phyloP scores from a whole-genome alignment of 2,329 filamentous ascomycete species.

The Nemania sp. region DNA sequence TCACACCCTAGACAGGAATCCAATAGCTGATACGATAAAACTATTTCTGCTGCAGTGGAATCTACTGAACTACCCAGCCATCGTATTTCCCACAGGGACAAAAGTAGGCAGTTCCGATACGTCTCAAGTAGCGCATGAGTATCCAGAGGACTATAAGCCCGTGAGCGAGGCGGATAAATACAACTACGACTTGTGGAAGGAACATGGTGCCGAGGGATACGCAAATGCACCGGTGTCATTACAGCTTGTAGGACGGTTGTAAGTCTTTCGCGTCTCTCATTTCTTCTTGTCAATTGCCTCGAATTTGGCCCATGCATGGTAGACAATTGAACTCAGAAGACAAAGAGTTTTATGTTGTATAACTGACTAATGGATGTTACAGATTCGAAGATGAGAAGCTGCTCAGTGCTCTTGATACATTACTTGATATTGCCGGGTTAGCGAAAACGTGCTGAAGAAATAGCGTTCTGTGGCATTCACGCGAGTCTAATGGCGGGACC shows the following conservation, averaged over 20 bases:
- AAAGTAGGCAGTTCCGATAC: slow-evolving; percentile 11
- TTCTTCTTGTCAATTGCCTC: background rate
- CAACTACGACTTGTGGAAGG: slow-evolving; percentile 39
- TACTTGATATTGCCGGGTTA: slow-evolving; percentile 39
- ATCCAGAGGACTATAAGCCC: slow-evolving; percentile 29
- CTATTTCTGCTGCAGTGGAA: slow-evolving; percentile 65
- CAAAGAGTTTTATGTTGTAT: background rate
- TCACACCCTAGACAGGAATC: background rate
- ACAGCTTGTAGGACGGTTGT: slow-evolving; percentile 43
- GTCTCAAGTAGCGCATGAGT: slow-evolving; percentile 19
- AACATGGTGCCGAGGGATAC: slow-evolving; percentile 43
- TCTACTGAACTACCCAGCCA: slow-evolving; percentile 66
- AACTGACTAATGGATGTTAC: background rate
- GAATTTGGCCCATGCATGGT: too few relatives aligned
- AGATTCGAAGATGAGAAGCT: slow-evolving; percentile 45
- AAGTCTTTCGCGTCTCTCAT: slow-evolving; percentile 11
- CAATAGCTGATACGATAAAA: too few relatives aligned
- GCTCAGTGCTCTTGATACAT: slow-evolving; percentile 39
- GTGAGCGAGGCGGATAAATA: slow-evolving; percentile 30
- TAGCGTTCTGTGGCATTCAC: background rate
- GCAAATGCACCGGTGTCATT: slow-evolving; percentile 46
- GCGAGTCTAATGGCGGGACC: background rate
- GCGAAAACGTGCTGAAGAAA: slow-evolving; percentile 28
- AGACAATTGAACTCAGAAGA: too few relatives aligned
- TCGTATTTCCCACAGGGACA: slow-evolving; percentile 59